Percentiles rank a stretch among this genome's conserved stretches.
phyloP scores from a whole-genome alignment of 1,284 basidiomycete species.

The Macrocybe sp. region DNA sequence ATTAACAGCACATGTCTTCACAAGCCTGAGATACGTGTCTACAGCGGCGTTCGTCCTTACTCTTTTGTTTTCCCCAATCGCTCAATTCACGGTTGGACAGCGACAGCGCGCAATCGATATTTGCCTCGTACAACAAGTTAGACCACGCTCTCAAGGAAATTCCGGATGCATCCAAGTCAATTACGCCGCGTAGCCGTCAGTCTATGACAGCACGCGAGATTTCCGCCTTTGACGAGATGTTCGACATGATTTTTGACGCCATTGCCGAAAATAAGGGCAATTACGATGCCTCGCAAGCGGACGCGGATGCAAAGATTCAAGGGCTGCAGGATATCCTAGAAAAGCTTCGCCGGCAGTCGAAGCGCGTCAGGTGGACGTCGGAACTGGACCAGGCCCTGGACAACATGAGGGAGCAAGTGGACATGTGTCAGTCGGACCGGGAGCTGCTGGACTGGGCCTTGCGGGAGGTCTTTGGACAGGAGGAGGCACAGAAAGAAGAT shows the following conservation, averaged over 20 bases:
- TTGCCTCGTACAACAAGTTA: slow-evolving; percentile 15
- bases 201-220: slow-evolving; percentile 66
- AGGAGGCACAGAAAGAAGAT: slow-evolving; percentile 41
- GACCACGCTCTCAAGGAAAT: slow-evolving; percentile 5
- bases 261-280: slow-evolving; percentile 33
- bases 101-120: slow-evolving; percentile 12
- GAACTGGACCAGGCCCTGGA: slow-evolving; percentile 75
- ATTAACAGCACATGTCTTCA: no score
- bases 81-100: no score
- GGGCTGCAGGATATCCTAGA: slow-evolving; percentile 46
- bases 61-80: no score
- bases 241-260: slow-evolving; percentile 63
- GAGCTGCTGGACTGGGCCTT: slow-evolving; percentile 76
- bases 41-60: no score
- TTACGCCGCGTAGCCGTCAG: slow-evolving; percentile 31
- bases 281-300: slow-evolving; percentile 15
- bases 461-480: slow-evolving; percentile 63
- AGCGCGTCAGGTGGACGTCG: slow-evolving; percentile 48
- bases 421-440: slow-evolving; percentile 62
- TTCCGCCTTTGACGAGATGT: slow-evolving; percentile 65
- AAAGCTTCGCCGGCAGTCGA: slow-evolving; percentile 39
- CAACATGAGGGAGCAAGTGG: slow-evolving; percentile 41
- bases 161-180: slow-evolving; percentile 4
- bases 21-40: no score
- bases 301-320: slow-evolving; percentile 27